Base-by-base conservation (phyloP, 495 filamentous ascomycete species). In the Hypoxylon fragiforme region DNA sequence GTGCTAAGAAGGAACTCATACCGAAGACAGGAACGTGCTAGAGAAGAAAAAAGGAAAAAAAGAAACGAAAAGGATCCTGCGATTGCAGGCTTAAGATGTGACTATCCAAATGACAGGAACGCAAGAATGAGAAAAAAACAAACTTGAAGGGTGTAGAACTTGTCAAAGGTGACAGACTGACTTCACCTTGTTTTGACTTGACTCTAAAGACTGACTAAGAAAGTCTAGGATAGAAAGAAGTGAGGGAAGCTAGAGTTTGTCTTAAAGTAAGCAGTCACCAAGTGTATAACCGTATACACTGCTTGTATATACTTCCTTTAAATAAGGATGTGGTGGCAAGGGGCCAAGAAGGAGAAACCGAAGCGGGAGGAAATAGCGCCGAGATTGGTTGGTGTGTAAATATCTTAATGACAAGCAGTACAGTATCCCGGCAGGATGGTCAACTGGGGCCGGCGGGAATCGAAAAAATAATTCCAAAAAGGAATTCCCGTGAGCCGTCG, bases 151-250 rank as follows among this genome's bases (percentile, higher is more conserved):
- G 16, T 30, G 2, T 35, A 16, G 12, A 38, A 13, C 31, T 16
- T 37, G 8, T 21, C 14, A 39, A 20, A 43, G 11, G 22, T 7
- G 38, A 31, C 42, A 44, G 36, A 54, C 20, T 13, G 55, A 34
- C 13, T 39, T 40, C 12, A 57, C 22, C 28, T 18, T 9, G 24
- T 20, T 20, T 42, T 43, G 38, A 8, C 24, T 54, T 48, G 16
- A 13, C 26, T 44, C 18, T 53, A 60, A 48, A 35, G 49, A 60
- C 48, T 44, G 49, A 53, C 49, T 60, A 60, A 30, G n/a, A 8
- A 34, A 38, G 24, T 15, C 30, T 37, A 19, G 12, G 15, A 7
- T 5, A 11, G 32, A 47, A 16, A 34, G 12, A 38, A 3, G 22
- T 38, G 26, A 36, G 12, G 11, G 12, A 6, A 38, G 7, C 21